phyloP scores from a whole-genome alignment of 225 moss, liverwort and hornwort genomes.

The Neckera pumila region DNA sequence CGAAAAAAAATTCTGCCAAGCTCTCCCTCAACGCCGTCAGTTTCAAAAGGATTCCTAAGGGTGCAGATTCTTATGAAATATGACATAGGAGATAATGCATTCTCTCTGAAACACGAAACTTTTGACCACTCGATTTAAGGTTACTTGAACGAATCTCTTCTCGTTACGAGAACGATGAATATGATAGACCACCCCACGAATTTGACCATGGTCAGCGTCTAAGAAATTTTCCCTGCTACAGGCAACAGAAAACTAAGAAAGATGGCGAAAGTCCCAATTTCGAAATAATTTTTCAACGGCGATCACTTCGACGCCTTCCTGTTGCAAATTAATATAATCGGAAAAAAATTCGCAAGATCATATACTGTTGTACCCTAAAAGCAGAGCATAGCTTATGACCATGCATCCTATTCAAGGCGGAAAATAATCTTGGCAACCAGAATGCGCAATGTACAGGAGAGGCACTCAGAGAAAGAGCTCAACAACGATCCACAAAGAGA shows the following conservation, averaged over 20 bases:
- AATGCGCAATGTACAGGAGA: constrained; percentile 2
- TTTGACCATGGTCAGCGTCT: not conserved
- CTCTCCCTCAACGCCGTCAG: not conserved
- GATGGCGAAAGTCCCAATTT: not conserved
- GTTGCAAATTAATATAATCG: not conserved
- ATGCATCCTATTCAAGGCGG: not conserved
- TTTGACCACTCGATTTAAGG: not conserved
- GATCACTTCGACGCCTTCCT: not conserved
- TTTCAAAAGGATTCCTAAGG: not conserved
- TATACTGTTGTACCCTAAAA: constrained; percentile 17
- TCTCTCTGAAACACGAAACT: not conserved
- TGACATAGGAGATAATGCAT: not conserved
- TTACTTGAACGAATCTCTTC: not conserved
- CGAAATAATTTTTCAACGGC: not conserved
- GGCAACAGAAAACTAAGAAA: not conserved
- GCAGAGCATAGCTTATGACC: constrained; percentile 2
- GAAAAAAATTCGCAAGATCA: not conserved
- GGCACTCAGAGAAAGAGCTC: not conserved
- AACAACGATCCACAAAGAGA: not conserved
- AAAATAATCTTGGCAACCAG: not conserved
- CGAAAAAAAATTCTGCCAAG: not conserved
- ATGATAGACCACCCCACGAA: not conserved
- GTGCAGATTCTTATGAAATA: not conserved
- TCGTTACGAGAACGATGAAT: not conserved
- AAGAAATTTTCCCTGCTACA: not conserved